Conservation (phyloP, 2,329 filamentous ascomycete genomes). For the Fonsecaea multimorphosa region DNA sequence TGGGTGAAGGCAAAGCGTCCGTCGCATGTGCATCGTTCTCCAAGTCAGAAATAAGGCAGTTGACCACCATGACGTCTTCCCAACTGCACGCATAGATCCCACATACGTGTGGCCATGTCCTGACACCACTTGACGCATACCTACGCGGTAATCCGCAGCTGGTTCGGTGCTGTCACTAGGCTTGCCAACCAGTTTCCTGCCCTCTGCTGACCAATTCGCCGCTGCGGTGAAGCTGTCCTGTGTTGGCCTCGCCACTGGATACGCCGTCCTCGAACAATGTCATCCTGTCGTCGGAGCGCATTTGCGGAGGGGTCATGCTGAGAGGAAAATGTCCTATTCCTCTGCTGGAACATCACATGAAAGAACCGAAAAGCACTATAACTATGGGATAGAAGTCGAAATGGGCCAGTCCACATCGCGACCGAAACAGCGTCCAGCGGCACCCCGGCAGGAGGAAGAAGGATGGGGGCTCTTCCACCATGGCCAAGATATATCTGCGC, state of each 20-base stretch:
- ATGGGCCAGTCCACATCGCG: conserved; percentile 2
- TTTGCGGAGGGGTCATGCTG: not conserved
- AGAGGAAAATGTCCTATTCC: not conserved
- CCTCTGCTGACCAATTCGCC: not conserved
- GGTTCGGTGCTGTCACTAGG: not conserved
- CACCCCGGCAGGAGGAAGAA: not conserved
- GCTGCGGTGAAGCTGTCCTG: not conserved
- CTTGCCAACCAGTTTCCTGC: not conserved
- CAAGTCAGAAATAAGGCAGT: not conserved
- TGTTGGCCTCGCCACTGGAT: not conserved
- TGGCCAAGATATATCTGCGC: not conserved
- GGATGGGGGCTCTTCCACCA: conserved; percentile 1
- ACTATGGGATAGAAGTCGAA: not conserved
- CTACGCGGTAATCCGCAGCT: not conserved
- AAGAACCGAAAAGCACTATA: not conserved
- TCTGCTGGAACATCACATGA: not conserved
- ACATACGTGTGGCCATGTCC: not conserved
- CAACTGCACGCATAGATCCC: not conserved
- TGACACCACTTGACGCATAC: not conserved
- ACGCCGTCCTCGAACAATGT: not conserved
- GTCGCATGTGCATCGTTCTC: not conserved
- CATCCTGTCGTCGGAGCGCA: not conserved
- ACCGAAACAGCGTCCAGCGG: not conserved
- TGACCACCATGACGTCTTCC: not conserved
- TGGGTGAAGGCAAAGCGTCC: not conserved